Percentiles rank a stretch among this genome's conserved stretches.
Evolutionary conservation across 768 basidiomycete genomes (phyloP).

Genomic region (Phanerochaete sordida): DNA sequence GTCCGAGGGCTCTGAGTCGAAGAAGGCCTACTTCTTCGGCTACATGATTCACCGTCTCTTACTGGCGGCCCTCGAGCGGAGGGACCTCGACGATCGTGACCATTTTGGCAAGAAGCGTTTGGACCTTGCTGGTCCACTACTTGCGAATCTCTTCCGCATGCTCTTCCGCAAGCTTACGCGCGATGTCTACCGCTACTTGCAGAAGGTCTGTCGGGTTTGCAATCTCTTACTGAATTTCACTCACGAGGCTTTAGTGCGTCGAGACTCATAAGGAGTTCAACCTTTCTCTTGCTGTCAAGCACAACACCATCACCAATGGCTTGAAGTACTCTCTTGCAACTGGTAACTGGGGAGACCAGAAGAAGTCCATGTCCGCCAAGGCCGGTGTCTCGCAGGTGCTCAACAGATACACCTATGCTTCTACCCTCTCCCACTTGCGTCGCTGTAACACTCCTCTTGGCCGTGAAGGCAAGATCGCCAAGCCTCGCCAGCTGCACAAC

Average conservation of each 20-base stretch:
- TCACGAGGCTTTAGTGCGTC: slow-evolving; percentile 65
- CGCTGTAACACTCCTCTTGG: slow-evolving; percentile 98
- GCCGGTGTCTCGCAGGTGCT: slow-evolving; percentile 99
- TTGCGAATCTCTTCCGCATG: slow-evolving; percentile 98
- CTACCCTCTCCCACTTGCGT: slow-evolving; percentile 95
- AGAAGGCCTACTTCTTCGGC: slow-evolving; percentile 99
- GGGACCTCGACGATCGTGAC: slow-evolving; percentile 98
- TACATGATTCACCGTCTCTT: slow-evolving; percentile 98
- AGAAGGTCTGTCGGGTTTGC: too few species aligned
- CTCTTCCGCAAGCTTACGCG: slow-evolving; percentile 94
- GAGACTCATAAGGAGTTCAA: slow-evolving; percentile 96
- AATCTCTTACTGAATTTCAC: too few species aligned
- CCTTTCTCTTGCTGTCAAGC: slow-evolving; percentile 87
- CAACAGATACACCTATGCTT: slow-evolving; percentile 98
- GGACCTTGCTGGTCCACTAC: slow-evolving; percentile 91
- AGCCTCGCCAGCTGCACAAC: slow-evolving; percentile 98
- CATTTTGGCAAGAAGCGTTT: slow-evolving; percentile 98
- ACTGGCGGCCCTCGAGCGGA: slow-evolving; percentile 87
- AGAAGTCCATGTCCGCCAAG: slow-evolving; percentile 96
- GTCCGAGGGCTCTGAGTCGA: slow-evolving; percentile 92
- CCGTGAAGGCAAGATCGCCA: slow-evolving; percentile 98
- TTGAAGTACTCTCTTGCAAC: slow-evolving; percentile 97
- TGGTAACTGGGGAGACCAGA: slow-evolving; percentile 99
- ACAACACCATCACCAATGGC: slow-evolving; percentile 96
- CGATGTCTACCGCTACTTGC: slow-evolving; percentile 94